Base-by-base conservation (phyloP, 148 eudicot species). In the Fagopyrum homotropicum region DNA sequence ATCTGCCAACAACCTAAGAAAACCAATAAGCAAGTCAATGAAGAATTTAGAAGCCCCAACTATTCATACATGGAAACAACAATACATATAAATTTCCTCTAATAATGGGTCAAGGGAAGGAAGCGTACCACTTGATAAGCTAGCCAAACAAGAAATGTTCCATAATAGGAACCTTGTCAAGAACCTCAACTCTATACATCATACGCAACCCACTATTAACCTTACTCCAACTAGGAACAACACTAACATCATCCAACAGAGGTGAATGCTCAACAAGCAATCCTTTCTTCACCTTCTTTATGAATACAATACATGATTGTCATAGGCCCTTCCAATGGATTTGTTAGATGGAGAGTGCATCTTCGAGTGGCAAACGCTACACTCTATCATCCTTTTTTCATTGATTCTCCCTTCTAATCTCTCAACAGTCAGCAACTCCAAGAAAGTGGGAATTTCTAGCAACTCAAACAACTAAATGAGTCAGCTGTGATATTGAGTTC, bases 161-260 rank as follows among this genome's bases (percentile, higher is more conserved):
- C 89, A 94, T 93, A 73, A 94, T 89, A 9, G 98, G 98, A 63
- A 94, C 89, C 84, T 94, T 94, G 88, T 90, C 93, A 76, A 94
- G 81, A 63, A 94, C 97, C 83, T 94, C 98, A 48, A 90, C 86
- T 45, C 87, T 90, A 44, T 94, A 94, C 98, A 94, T 94, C 90
- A 91, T 94, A 55, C 92, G 88, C 90, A 94, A 64, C 47, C 98
- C 98, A 50, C 96, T 83, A 76, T 94, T 94, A 74, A 91, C 98
- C 83, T 94, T 94, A 56, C 75, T 86, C 98, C 98, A 94, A 59
- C 78, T 94, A 7, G 97, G 90, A 69, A 94, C 98, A 2, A 89
- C 97, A 73, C 97, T 94, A 56, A 94, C 91, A 80, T 94, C 98
- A 84, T 90, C 93, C 83, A 94, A 78, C 89, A 94, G 75, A 4